Conservation (phyloP, 2,329 filamentous ascomycete genomes). For the Botrytis byssoidea region DNA sequence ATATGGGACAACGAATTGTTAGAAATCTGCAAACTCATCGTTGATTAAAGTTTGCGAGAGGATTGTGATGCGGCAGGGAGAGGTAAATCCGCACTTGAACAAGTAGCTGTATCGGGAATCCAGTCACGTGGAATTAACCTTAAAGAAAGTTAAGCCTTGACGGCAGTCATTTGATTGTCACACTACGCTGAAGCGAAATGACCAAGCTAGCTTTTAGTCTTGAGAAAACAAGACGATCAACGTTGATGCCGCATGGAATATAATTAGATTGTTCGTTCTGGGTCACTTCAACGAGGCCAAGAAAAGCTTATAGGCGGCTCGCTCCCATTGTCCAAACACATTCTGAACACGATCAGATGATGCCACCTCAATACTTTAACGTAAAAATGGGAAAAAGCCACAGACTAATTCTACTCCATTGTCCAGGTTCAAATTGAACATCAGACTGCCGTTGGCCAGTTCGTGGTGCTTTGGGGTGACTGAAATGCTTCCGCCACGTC, state of each 20-base stretch:
- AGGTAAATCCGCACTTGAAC: not conserved
- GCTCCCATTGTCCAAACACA: not conserved
- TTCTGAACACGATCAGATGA: not conserved
- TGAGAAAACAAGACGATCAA: not conserved
- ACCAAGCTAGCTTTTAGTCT: not conserved
- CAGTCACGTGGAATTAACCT: not conserved
- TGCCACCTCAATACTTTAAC: not conserved
- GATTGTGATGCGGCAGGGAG: not conserved
- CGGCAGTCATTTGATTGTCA: not conserved
- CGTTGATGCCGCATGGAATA: not conserved
- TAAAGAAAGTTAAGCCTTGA: not conserved
- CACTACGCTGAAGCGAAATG: not conserved
- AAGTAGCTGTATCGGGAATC: not conserved
- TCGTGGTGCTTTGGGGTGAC: not conserved
- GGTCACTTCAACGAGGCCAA: not conserved
- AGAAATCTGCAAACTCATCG: not conserved
- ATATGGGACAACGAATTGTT: not conserved
- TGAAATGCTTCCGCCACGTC: not conserved
- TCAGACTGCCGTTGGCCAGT: not conserved
- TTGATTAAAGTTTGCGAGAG: not conserved
- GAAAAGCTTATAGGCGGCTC: not conserved
- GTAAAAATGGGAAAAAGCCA: not conserved
- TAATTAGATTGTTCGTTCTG: not conserved
- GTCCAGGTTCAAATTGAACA: not conserved
- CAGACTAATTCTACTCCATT: not conserved